Base-by-base conservation (phyloP, 768 basidiomycete species). In the Epithele typhae region DNA sequence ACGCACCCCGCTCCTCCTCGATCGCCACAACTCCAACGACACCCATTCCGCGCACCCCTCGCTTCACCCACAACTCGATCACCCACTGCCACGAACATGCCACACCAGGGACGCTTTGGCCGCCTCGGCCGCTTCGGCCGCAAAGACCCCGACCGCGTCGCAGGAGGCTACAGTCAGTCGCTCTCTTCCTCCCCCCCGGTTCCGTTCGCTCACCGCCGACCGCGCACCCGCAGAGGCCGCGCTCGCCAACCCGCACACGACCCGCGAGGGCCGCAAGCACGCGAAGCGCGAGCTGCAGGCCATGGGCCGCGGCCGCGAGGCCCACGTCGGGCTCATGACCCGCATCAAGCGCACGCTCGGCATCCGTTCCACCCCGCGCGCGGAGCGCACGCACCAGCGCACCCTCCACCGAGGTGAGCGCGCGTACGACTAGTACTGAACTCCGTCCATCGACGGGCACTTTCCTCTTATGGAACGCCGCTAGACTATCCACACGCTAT, bases 321-420 rank as follows among this genome's bases (percentile, higher is more conserved):
- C 72, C 15, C 74, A 76, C 57, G 72, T 78, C 34, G 64, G 75
- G 14, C 57, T 79, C 44, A 69, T 76, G 73, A 76, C 75, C 36
- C 74, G 67, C 57, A 61, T 80, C 54, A 77, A 73, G 55, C 74
- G 72, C 24, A 62, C 72, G 0, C 57, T 80, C n/a, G 78, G 77
- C 6, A 76, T 79, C 34, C 70, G 69, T 11, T 74, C 71, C 41
- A 69, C 71, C 10, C 70, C 72, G 30, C 71, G 67, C 45, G 46
- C 37, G n/a, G 32, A 45, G 49, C 45, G 57, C 14, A 25, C 34
- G 37, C 15, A 4, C 21, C 7, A 37, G 25, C 25, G 18, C 10
- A 47, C 40, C 40, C 25, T 30, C 5, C 40, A 19, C 25, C 14
- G 18, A 7, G n/a, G n/a, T n/a, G n/a, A n/a, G n/a, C n/a, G n/a